Evolutionary conservation across 768 basidiomycete genomes (phyloP), one percentile per base, ranked within the genome.

Genomic region (Trametes gibbosa): DNA sequence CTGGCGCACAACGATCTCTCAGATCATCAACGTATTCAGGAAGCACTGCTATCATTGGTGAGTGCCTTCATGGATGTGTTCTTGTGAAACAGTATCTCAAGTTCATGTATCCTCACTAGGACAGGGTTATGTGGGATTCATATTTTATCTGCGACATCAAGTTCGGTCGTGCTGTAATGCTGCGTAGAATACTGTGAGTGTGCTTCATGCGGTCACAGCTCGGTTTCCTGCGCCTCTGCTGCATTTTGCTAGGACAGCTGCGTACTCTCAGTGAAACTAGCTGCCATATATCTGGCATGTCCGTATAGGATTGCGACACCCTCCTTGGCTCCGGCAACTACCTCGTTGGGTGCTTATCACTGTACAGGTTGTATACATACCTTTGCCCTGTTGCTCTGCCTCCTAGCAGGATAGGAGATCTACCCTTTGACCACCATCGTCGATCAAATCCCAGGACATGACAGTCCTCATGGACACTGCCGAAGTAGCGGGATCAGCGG

Each of bases 401-500:
- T 5, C 13, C 37, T 6, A 14, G 37, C 17, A 7, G 8, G n/a
- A n/a, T n/a, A n/a, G 17, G 8, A 42, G n/a, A 19, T 8, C 21
- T 42, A 8, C 3, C 6, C 41, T 42, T 21, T 3, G 17, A 10
- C 21, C 12, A 21, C 21, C 21, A 8, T 9, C n/a, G n/a, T 41
- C 13, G 16, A 41, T 43, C n/a, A 19, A 9, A 9, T 13, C 12
- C 21, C 8, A 12, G 7, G 17, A 7, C 8, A 50, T 50, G 56
- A 27, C 47, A 14, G 17, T 58, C 19, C 50, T 45, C 29, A 58
- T 58, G 27, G 57, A 58, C 24, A 46, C 45, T n/a, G 62, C 62
- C 29, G 62, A 63, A 49, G 58, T 63, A 34, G 58, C 58, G 17
- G 62, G 62, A 9, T 37, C 60, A 6, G 53, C 58, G 2, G 45